Conservation (phyloP, 345 rosid species). For the Salix koriyanagi region DNA sequence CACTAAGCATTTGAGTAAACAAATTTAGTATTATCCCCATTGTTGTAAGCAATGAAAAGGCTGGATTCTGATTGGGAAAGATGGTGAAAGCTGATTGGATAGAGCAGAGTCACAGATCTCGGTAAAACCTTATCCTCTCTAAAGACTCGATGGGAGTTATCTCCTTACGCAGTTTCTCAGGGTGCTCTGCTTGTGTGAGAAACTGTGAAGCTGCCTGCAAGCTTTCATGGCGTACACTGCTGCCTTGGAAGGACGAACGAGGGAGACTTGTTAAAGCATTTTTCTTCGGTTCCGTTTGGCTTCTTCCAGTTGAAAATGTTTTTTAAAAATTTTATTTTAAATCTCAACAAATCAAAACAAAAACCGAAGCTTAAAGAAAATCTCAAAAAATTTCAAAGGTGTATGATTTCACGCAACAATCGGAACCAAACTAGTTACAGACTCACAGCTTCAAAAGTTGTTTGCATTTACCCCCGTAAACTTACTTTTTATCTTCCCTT, state of each 20-base stretch:
- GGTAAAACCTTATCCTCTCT: slow-evolving; percentile 45
- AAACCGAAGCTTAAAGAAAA: too few relatives aligned
- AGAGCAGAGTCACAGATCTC: slow-evolving; percentile 35
- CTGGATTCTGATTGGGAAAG: slow-evolving; percentile 29
- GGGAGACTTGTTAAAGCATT: neutral
- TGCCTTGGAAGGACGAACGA: slow-evolving; percentile 12
- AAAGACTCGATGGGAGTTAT: neutral
- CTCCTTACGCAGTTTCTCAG: slow-evolving; percentile 4
- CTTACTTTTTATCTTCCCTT: too few relatives aligned
- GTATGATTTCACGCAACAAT: too few relatives aligned
- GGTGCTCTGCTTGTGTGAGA: neutral
- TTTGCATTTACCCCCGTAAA: too few relatives aligned
- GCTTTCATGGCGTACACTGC: neutral
- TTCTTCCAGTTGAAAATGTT: too few relatives aligned
- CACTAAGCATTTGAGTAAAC: too few relatives aligned
- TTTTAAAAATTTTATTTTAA: too few relatives aligned
- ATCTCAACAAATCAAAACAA: too few relatives aligned
- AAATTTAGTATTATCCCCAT: neutral
- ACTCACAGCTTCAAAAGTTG: too few relatives aligned
- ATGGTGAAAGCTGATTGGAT: slow-evolving; percentile 37
- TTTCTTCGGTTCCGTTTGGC: too few relatives aligned
- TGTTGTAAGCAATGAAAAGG: slow-evolving; percentile 8
- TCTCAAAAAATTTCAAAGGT: too few relatives aligned
- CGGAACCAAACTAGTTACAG: too few relatives aligned
- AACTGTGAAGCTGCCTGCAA: slow-evolving; percentile 1